Evolutionary conservation across 345 rosid genomes (phyloP).

Genomic region (Luvunga scandens): DNA sequence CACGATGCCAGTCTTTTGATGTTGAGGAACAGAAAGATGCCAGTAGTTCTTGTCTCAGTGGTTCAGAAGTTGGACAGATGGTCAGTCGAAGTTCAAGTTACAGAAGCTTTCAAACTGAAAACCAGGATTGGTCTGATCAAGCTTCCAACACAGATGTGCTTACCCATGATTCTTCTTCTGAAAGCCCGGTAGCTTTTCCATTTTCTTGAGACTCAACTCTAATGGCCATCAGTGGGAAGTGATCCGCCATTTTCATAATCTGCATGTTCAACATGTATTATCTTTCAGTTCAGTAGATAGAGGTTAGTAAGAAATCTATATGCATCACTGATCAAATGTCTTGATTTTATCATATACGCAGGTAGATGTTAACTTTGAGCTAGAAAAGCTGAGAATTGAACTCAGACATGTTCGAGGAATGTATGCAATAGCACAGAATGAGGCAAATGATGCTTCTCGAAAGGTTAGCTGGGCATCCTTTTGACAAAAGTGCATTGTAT

Average conservation of each 20-base stretch:
- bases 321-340: neutral
- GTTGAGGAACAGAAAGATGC: constrained; percentile 34
- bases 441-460: constrained; percentile 69
- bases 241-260: neutral
- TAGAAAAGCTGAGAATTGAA: constrained; percentile 83
- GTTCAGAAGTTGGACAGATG: constrained; percentile 34
- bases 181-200: constrained; percentile 45
- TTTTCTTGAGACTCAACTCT: constrained; percentile 4
- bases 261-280: neutral
- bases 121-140: constrained; percentile 50
- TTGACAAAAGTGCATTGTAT: neutral
- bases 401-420: constrained; percentile 77
- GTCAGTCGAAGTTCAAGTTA: constrained; percentile 37
- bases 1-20: constrained; percentile 43
- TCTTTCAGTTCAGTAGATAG: neutral
- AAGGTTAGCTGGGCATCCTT: constrained; percentile 50
- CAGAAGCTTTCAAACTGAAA: constrained; percentile 42
- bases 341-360: constrained; percentile 24
- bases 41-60: constrained; percentile 31
- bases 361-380: constrained; percentile 60
- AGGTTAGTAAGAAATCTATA: neutral
- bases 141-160: constrained; percentile 49
- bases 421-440: constrained; percentile 74
- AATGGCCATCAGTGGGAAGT: neutral
- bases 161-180: constrained; percentile 41